phyloP scores from a whole-genome alignment of 164 flowering plant species.

The Macadamia integrifolia region DNA sequence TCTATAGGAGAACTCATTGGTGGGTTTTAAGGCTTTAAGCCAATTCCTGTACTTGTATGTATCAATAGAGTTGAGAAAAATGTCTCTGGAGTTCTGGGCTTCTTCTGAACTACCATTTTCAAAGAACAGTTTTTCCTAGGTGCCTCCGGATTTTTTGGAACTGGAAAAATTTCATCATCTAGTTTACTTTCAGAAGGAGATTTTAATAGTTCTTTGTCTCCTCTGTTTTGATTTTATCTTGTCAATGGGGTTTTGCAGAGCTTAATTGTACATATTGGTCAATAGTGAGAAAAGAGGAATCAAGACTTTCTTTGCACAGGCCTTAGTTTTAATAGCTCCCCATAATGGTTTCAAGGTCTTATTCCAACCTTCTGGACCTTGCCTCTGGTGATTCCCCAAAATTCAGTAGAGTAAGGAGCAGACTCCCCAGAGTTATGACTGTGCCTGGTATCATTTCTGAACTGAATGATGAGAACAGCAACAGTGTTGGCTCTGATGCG shows the following conservation, averaged over 20 bases:
- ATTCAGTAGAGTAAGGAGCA: conserved; percentile 56
- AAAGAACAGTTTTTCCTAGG: not conserved
- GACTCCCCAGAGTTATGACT: conserved; percentile 78
- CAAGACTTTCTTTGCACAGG: conserved; percentile 1
- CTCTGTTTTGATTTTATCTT: conserved; percentile 7
- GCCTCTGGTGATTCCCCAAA: conserved; percentile 59
- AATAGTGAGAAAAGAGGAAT: not conserved
- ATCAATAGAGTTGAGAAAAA: too few relatives aligned
- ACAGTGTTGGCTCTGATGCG: conserved; percentile 71
- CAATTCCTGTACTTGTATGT: too few relatives aligned
- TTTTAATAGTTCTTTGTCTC: not conserved
- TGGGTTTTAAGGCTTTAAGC: not conserved
- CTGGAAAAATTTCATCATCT: not conserved
- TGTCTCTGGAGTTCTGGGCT: not conserved
- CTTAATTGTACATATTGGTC: conserved; percentile 8
- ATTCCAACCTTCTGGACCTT: conserved; percentile 82
- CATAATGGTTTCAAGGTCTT: conserved; percentile 84
- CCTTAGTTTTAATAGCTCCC: not conserved
- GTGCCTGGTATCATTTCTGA: conserved; percentile 76
- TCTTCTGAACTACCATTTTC: too few relatives aligned
- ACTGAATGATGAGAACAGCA: conserved; percentile 62
- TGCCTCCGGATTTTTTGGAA: not conserved
- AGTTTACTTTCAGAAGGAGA: not conserved
- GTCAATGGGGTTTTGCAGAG: conserved; percentile 9
- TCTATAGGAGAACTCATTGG: not conserved